A percentile compares a stretch with the other conserved stretches of the same genome.
Evolutionary conservation across 2,329 filamentous ascomycete species (phyloP).

Genomic region (Diaporthe vexans): DNA sequence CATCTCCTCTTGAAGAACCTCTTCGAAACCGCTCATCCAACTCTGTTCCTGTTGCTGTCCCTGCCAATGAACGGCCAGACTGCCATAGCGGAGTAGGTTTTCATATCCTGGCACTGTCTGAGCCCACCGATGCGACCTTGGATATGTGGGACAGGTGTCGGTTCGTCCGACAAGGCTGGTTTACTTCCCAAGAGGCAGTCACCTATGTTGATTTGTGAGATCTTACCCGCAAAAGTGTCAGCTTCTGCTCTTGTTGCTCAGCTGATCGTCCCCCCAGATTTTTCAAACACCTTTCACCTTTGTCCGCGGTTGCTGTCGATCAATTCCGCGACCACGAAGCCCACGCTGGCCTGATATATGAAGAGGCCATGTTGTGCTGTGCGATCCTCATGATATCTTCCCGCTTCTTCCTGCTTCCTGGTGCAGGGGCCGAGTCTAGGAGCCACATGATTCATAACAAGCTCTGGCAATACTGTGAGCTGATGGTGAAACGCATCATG

Average conservation of each 20-base stretch:
- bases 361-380: not conserved
- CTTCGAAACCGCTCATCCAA: not conserved
- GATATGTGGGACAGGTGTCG: not conserved
- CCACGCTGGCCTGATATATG: not conserved
- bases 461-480: not conserved
- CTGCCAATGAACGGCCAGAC: not conserved
- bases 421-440: not conserved
- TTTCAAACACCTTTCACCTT: not conserved
- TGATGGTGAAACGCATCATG: conserved; percentile 1
- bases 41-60: not conserved
- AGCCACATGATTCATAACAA: not conserved
- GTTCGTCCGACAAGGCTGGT: not conserved
- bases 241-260: not conserved
- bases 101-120: not conserved
- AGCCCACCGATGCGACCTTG: not conserved
- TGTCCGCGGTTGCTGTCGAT: not conserved
- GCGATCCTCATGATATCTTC: conserved; percentile 5
- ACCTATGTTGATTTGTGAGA: not conserved
- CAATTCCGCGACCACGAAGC: not conserved
- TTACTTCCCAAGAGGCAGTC: not conserved
- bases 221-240: not conserved
- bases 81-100: not conserved
- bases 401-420: not conserved
- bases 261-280: not conserved
- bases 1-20: not conserved